Evolutionary conservation across 805 yeast species (phyloP).

Genomic region (Metahyphopichia silvanorum): DNA sequence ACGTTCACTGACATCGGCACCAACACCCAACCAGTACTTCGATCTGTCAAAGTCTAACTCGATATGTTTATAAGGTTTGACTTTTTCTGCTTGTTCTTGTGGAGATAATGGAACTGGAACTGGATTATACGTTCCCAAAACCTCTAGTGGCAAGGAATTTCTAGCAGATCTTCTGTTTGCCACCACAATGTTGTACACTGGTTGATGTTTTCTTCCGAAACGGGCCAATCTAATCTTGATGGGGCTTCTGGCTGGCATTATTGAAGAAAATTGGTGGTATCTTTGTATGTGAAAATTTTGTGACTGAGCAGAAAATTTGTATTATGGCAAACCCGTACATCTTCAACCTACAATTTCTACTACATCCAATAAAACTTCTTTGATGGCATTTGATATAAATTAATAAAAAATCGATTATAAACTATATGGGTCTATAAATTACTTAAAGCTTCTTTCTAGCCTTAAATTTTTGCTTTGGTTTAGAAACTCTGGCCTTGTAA

Average conservation of each 20-base stretch:
- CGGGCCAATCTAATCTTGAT: constrained; percentile 89
- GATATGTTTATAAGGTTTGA: constrained; percentile 70
- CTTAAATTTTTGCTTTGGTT: constrained; percentile 50
- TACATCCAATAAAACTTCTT: too few relatives aligned
- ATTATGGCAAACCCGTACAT: too few relatives aligned
- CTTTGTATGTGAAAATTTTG: too few relatives aligned
- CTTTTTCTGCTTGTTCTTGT: constrained; percentile 54
- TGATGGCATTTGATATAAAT: too few relatives aligned
- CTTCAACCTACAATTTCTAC: too few relatives aligned
- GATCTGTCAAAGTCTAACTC: constrained; percentile 83
- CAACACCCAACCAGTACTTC: constrained; percentile 96
- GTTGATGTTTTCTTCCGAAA: constrained; percentile 85
- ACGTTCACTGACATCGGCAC: constrained; percentile 89
- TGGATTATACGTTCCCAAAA: constrained; percentile 91
- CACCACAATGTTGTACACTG: constrained; percentile 90
- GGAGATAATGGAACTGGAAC: constrained; percentile 66
- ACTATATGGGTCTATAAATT: background rate
- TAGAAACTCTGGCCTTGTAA: constrained; percentile 23
- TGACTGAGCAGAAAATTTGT: too few relatives aligned
- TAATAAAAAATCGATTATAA: too few relatives aligned
- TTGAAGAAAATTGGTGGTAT: too few relatives aligned
- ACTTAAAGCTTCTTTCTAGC: constrained; percentile 56
- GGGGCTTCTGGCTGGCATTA: constrained; percentile 52
- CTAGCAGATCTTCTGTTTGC: constrained; percentile 74
- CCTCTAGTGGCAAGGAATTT: constrained; percentile 88